Conservation (phyloP, 768 basidiomycete genomes). For the Brasilioporus rufonigricans region DNA sequence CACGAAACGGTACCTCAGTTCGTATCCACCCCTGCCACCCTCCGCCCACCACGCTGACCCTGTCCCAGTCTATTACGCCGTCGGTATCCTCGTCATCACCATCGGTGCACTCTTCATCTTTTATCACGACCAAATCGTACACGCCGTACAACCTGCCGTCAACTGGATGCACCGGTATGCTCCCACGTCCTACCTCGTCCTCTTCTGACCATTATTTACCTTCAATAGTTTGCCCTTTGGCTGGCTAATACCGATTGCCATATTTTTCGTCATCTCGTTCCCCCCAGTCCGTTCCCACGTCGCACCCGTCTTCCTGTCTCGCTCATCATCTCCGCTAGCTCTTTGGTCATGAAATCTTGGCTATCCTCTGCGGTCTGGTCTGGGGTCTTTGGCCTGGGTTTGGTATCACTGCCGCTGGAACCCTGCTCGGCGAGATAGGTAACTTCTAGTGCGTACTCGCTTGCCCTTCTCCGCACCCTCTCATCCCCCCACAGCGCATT, state of each 20-base stretch:
- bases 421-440: conserved; percentile 82
- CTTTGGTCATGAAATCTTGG: conserved; percentile 91
- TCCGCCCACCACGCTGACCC: neutral
- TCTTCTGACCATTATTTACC: neutral
- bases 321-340: conserved; percentile 42
- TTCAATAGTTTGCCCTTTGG: conserved; percentile 50
- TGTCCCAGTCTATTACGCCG: conserved; percentile 45
- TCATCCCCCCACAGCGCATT: conserved; percentile 57
- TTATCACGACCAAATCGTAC: conserved; percentile 61
- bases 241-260: conserved; percentile 76
- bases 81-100: conserved; percentile 44
- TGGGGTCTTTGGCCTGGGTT: conserved; percentile 91
- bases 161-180: conserved; percentile 43
- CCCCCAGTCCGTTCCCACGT: conserved; percentile 56
- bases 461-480: neutral
- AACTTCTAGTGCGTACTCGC: conserved; percentile 73
- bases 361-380: conserved; percentile 83
- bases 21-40: conserved; percentile 18
- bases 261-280: conserved; percentile 83
- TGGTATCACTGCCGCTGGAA: conserved; percentile 80
- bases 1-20: conserved; percentile 56
- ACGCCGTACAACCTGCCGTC: conserved; percentile 44
- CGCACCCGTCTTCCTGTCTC: neutral
- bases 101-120: conserved; percentile 54
- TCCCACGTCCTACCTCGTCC: neutral